Evolutionary conservation across 202 grass and related monocot species (phyloP), one percentile per base, ranked within the genome.

Genomic region (Elaeis oleifera): DNA sequence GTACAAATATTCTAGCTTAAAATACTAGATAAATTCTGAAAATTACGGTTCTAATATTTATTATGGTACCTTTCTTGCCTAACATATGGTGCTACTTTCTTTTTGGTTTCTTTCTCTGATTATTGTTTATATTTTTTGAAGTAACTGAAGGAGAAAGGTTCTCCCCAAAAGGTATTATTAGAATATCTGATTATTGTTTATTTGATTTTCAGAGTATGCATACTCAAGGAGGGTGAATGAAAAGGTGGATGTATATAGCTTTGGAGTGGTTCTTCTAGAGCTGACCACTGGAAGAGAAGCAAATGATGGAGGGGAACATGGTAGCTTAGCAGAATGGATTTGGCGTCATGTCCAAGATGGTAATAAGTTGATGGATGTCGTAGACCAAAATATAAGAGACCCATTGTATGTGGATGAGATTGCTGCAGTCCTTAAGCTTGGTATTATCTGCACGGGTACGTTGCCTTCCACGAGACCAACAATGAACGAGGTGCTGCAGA

Each of bases 201-300:
- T 50, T 48, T 54, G 28, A 22, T 22, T 3, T 52, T 23, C 77
- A 91, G 92, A 92, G 66, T 89, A 72, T 31, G 94, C 64, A 2
- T 89, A 83, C 69, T 79, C 88, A 4, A 81, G 76, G 54, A 88
- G 85, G 56, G 62, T 92, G 18, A 82, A 67, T 17, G 81, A 89
- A 78, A 97, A 97, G 50, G 79, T 89, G 0, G 94, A 92, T 66
- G 85, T 89, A n/a, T 99, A 92, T 71, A 99, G 94, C 78, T 99
- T 89, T 52, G 94, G 88, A 49, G 94, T 92, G 4, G 88, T 99
- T 51, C 88, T 99, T 17, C 60, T 97, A 24, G 88, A 97, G 74
- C 82, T 97, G 44, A 89, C 77, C 3, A 92, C 94, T 6, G 82
- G 94, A 16, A 63, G 68, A 61, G 36, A 61, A 75, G 72, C 88